These are phyloP conservation scores for Tulasnella sp. DNA, from an alignment of 768 basidiomycete genomes.

Conservation along the genomic window DNA sequence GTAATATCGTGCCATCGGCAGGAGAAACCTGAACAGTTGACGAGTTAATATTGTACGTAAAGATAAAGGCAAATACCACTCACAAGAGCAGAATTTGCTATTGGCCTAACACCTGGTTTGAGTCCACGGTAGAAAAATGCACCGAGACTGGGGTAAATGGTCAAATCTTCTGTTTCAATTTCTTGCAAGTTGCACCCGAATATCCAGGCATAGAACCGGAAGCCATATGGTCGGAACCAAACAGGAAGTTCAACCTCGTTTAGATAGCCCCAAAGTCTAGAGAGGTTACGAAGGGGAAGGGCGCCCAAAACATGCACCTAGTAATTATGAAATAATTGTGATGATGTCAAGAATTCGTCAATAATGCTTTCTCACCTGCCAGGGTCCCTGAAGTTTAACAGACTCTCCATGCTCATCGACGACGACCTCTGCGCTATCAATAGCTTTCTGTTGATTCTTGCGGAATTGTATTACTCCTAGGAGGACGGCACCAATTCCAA, in stretches of 20 bases:
- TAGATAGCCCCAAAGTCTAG: conserved; percentile 93
- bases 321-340: not conserved
- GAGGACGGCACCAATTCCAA: conserved; percentile 81
- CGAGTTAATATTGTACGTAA: not conserved
- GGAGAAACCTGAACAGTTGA: conserved; percentile 87
- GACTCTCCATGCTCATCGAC: conserved; percentile 25
- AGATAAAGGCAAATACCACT: not conserved
- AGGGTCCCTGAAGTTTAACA: conserved; percentile 69
- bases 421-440: conserved; percentile 12
- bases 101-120: conserved; percentile 67
- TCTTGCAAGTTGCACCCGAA: conserved; percentile 95
- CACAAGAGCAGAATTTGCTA: conserved; percentile 62
- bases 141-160: conserved; percentile 72
- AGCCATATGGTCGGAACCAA: conserved; percentile 87
- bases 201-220: conserved; percentile 69
- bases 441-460: conserved; percentile 27
- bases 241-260: conserved; percentile 87
- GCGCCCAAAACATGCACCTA: conserved; percentile 96
- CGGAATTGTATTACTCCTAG: conserved; percentile 68
- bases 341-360: not conserved
- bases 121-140: conserved; percentile 91
- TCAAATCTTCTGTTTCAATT: conserved; percentile 60
- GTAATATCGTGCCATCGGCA: conserved; percentile 84
- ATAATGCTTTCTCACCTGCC: conserved; percentile 43
- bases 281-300: conserved; percentile 84